Percentiles rank a stretch among this genome's conserved stretches.
phyloP scores from a whole-genome alignment of 139 green algal species.

The Picochlorum costavermella region DNA sequence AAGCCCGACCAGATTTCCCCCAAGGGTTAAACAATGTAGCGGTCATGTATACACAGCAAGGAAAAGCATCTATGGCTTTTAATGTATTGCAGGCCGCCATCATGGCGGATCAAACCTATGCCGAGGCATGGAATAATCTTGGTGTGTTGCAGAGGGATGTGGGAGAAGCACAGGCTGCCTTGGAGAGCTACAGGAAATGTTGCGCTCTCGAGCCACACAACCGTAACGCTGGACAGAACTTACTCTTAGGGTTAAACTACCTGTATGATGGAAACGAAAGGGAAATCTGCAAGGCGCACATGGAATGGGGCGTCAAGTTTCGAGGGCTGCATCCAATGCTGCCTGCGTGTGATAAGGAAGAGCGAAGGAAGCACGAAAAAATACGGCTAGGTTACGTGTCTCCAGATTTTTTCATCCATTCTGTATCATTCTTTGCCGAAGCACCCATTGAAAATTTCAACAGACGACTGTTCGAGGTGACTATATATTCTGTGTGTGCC shows the following conservation, averaged over 20 bases:
- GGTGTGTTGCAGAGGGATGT: conserved; percentile 70
- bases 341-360: conserved; percentile 17
- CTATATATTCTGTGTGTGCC: conserved; percentile 50
- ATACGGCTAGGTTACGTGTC: conserved; percentile 86
- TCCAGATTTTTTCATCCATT: conserved; percentile 93
- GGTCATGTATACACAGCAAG: conserved; percentile 81
- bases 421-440: conserved; percentile 94
- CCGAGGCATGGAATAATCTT: conserved; percentile 76
- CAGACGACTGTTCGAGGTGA: conserved; percentile 12
- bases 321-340: conserved; percentile 36
- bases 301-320: conserved; percentile 67
- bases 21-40: conserved; percentile 91
- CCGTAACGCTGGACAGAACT: conserved; percentile 71
- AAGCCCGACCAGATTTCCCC: conserved; percentile 42
- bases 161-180: conserved; percentile 38
- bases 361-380: neutral
- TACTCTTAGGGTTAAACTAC: conserved; percentile 88
- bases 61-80: conserved; percentile 61
- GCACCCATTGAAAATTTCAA: conserved; percentile 75
- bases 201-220: conserved; percentile 52
- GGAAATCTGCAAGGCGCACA: conserved; percentile 68
- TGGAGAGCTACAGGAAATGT: conserved; percentile 66
- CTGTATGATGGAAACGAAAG: conserved; percentile 61
- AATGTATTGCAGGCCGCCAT: conserved; percentile 73
- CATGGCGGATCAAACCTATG: conserved; percentile 53